These are phyloP conservation scores for Arthrobotrys pseudoclavata DNA, from an alignment of 2,329 filamentous ascomycete species.

Conservation along the genomic window DNA sequence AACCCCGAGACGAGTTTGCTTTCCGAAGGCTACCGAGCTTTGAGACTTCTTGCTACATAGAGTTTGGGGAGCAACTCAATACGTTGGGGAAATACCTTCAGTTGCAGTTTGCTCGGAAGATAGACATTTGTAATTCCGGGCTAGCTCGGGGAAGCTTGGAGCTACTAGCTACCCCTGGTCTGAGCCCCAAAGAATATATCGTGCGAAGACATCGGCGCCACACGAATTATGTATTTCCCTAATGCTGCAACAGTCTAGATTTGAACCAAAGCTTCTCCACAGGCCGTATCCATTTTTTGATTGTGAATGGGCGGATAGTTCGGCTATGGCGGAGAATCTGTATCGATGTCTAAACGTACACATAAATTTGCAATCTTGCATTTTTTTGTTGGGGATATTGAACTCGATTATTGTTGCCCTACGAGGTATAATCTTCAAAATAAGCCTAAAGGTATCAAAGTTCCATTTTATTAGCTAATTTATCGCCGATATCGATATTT, in stretches of 20 bases:
- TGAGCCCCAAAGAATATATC: neutral
- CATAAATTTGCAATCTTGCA: neutral
- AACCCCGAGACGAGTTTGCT: constrained; percentile 33
- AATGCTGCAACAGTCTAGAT: constrained; percentile 14
- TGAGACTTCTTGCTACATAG: constrained; percentile 7
- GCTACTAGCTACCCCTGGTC: constrained; percentile 14
- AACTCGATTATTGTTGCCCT: neutral
- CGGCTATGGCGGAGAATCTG: constrained; percentile 17
- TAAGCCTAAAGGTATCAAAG: neutral
- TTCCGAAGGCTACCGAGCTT: constrained; percentile 31
- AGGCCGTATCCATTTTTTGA: neutral
- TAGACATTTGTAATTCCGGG: constrained; percentile 5
- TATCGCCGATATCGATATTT: constrained; percentile 10
- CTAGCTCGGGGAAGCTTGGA: constrained; percentile 2
- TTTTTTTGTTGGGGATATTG: constrained; percentile 23
- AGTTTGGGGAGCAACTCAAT: constrained; percentile 13
- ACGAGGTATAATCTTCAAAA: neutral
- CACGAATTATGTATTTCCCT: neutral
- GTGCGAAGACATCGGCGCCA: constrained; percentile 16
- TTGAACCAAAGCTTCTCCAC: constrained; percentile 40
- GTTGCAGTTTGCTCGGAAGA: constrained; percentile 9
- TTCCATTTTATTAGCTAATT: constrained; percentile 5
- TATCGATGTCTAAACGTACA: neutral
- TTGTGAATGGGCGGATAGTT: constrained; percentile 42
- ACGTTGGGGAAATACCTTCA: constrained; percentile 10